Conservation (phyloP, 148 eudicot genomes). For the Spergularia marina region DNA sequence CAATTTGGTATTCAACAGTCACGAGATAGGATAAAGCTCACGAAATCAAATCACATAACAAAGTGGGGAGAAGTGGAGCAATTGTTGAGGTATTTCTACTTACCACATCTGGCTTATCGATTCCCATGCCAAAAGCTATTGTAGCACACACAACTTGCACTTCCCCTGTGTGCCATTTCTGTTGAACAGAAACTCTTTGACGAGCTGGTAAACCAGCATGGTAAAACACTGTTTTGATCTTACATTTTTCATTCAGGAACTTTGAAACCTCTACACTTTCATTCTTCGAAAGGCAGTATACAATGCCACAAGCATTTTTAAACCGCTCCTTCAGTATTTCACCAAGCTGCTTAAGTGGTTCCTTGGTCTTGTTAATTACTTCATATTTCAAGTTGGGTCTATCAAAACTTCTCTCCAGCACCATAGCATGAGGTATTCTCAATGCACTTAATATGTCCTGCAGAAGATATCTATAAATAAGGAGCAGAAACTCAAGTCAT, state of each 20-base stretch:
- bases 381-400: constrained; percentile 93
- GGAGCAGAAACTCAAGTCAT: constrained; percentile 19
- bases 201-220: constrained; percentile 96
- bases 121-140: constrained; percentile 99
- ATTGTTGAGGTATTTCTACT: constrained; percentile 30
- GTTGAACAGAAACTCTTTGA: constrained; percentile 76
- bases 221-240: constrained; percentile 79
- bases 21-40: neutral
- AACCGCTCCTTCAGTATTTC: constrained; percentile 64
- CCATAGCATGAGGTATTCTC: constrained; percentile 79
- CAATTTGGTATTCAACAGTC: neutral
- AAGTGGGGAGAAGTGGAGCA: constrained; percentile 13
- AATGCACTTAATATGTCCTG: constrained; percentile 86
- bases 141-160: constrained; percentile 97
- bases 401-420: constrained; percentile 90
- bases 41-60: neutral
- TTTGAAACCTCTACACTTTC: constrained; percentile 91
- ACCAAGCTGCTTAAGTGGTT: constrained; percentile 82
- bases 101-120: constrained; percentile 96
- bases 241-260: constrained; percentile 71
- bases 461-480: constrained; percentile 20
- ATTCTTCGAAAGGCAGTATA: constrained; percentile 97
- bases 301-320: constrained; percentile 69
- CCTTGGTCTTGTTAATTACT: constrained; percentile 73
- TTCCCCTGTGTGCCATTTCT: constrained; percentile 94